phyloP scores from a whole-genome alignment of 768 basidiomycete genomes.

The Pleurotus pulmonarius region DNA sequence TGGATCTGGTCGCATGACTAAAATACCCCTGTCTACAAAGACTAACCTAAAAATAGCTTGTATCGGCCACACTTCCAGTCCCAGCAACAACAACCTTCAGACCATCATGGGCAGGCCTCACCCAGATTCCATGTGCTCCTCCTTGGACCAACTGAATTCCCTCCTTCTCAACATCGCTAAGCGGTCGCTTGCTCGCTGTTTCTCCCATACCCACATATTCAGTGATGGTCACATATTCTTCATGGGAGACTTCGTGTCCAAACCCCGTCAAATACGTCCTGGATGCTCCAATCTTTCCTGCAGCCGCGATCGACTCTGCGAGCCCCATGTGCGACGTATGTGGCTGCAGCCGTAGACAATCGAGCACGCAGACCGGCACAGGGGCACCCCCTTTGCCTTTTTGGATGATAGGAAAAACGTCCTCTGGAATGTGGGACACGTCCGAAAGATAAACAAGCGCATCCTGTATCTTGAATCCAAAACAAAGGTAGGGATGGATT shows the following conservation, averaged over 20 bases:
- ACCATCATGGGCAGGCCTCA: slow-evolving; percentile 76
- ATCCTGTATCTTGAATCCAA: slow-evolving; percentile 68
- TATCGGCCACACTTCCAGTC: slow-evolving; percentile 43
- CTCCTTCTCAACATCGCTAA: slow-evolving; percentile 8
- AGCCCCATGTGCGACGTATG: slow-evolving; percentile 84
- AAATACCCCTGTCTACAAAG: neutral
- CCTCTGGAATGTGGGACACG: slow-evolving; percentile 74
- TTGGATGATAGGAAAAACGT: slow-evolving; percentile 55
- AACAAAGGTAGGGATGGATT: slow-evolving; percentile 59
- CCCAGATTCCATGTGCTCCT: slow-evolving; percentile 45
- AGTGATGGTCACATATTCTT: slow-evolving; percentile 67
- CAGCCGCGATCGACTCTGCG: slow-evolving; percentile 52
- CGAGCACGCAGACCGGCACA: slow-evolving; percentile 64
- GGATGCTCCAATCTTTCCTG: slow-evolving; percentile 52
- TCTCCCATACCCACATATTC: slow-evolving; percentile 29
- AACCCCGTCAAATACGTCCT: slow-evolving; percentile 76
- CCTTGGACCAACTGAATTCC: slow-evolving; percentile 46
- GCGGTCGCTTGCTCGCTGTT: slow-evolving; percentile 27
- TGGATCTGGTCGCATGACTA: neutral
- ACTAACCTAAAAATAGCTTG: slow-evolving; percentile 34
- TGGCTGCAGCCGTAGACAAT: slow-evolving; percentile 62
- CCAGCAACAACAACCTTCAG: slow-evolving; percentile 48
- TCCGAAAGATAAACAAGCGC: slow-evolving; percentile 79
- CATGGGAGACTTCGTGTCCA: slow-evolving; percentile 73
- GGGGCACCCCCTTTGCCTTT: slow-evolving; percentile 17